Conservation (phyloP, 78 protist species). For the Dictyostelium intermedium region DNA sequence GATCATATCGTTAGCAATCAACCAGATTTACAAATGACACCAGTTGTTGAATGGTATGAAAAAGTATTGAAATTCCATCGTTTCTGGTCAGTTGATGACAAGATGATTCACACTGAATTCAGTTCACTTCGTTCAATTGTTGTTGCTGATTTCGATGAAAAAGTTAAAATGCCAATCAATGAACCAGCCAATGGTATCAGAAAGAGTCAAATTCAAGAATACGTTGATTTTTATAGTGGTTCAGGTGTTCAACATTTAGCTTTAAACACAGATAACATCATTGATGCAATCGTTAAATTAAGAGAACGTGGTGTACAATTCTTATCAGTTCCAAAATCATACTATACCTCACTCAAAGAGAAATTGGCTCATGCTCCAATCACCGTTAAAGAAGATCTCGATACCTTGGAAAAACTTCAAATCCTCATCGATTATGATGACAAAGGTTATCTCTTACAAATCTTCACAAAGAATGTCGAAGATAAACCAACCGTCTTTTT, state of each 20-base stretch:
- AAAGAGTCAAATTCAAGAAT: conserved; percentile 92
- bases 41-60: conserved; percentile 89
- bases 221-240: conserved; percentile 94
- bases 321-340: conserved; percentile 85
- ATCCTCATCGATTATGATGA: conserved; percentile 96
- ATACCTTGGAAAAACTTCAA: conserved; percentile 65
- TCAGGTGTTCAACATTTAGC: conserved; percentile 98
- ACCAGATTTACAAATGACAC: conserved; percentile 88
- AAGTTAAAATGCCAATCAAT: conserved; percentile 91
- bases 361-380: conserved; percentile 79
- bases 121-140: conserved; percentile 90
- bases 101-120: conserved; percentile 93
- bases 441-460: conserved; percentile 94
- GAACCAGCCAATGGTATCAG: conserved; percentile 94
- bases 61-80: conserved; percentile 88
- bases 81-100: conserved; percentile 96
- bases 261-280: conserved; percentile 78
- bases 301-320: conserved; percentile 91
- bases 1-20: conserved; percentile 93
- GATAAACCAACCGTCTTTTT: conserved; percentile 95
- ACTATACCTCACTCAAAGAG: conserved; percentile 80
- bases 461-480: conserved; percentile 93
- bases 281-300: conserved; percentile 58
- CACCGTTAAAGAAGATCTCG: conserved; percentile 86
- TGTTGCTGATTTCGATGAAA: conserved; percentile 84